Evolutionary conservation across 2,329 filamentous ascomycete genomes (phyloP).

Genomic region (Cordyceps farinosa): DNA sequence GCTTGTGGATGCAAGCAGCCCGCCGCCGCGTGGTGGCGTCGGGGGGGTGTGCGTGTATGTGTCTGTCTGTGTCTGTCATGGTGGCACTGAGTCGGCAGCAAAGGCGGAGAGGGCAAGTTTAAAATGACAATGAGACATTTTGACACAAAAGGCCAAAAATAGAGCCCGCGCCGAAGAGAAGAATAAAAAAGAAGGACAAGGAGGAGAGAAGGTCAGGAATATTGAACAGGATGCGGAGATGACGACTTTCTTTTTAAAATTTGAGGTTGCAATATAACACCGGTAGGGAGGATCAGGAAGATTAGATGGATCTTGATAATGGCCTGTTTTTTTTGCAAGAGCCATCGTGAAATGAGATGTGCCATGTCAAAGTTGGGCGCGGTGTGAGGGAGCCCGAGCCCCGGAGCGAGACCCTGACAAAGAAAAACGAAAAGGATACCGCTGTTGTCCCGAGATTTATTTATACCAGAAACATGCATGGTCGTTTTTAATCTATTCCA

Average conservation of each 20-base stretch:
- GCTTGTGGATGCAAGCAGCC: background rate
- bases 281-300: too few relatives aligned
- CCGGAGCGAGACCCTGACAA: too few relatives aligned
- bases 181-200: background rate
- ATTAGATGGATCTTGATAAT: too few relatives aligned
- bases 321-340: too few relatives aligned
- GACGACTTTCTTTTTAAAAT: background rate
- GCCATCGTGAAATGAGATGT: too few relatives aligned
- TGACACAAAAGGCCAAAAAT: conserved; percentile 16
- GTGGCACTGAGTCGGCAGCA: too few relatives aligned
- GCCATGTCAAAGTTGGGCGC: too few relatives aligned
- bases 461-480: conserved; percentile 16
- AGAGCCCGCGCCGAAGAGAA: background rate
- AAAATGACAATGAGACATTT: conserved; percentile 14
- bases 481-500: background rate
- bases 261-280: too few relatives aligned
- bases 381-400: too few relatives aligned
- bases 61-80: too few relatives aligned
- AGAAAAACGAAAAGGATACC: too few relatives aligned
- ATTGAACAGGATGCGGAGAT: background rate
- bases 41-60: background rate
- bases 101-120: background rate
- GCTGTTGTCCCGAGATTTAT: background rate
- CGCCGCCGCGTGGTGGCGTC: background rate
- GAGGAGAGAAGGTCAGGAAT: background rate